phyloP scores from a whole-genome alignment of 2,329 filamentous ascomycete species.

The Fusarium miscanthi region DNA sequence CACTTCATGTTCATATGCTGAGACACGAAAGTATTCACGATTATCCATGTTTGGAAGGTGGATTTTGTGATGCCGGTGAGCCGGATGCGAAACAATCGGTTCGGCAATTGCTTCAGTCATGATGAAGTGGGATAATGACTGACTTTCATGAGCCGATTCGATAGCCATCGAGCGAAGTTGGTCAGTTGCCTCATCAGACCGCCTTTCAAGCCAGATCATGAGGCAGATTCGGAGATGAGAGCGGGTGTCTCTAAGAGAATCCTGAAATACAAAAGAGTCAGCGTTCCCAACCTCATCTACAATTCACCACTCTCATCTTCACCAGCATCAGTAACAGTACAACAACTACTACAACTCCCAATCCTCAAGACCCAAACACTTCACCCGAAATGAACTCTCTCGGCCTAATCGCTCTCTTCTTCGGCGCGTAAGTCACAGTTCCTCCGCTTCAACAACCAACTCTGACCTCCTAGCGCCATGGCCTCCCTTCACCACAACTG shows the following conservation, averaged over 20 bases:
- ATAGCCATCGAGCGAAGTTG: neutral
- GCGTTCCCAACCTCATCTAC: neutral
- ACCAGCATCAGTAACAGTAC: neutral
- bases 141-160: neutral
- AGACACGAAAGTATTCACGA: neutral
- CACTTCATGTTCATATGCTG: neutral
- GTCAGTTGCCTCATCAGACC: neutral
- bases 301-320: neutral
- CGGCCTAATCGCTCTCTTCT: neutral
- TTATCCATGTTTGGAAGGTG: neutral
- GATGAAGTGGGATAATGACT: neutral
- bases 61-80: neutral
- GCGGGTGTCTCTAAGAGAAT: too few relatives aligned
- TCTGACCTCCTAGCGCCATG: neutral
- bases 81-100: neutral
- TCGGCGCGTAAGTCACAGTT: neutral
- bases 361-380: neutral
- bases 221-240: too few relatives aligned
- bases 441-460: fast-evolving
- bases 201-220: too few relatives aligned
- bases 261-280: neutral
- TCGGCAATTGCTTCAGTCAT: neutral
- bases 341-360: neutral
- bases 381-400: neutral
- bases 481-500: slow-evolving; percentile 21